Conservation (phyloP, 768 basidiomycete genomes). For the Hygrophoropsis aurantiaca region DNA sequence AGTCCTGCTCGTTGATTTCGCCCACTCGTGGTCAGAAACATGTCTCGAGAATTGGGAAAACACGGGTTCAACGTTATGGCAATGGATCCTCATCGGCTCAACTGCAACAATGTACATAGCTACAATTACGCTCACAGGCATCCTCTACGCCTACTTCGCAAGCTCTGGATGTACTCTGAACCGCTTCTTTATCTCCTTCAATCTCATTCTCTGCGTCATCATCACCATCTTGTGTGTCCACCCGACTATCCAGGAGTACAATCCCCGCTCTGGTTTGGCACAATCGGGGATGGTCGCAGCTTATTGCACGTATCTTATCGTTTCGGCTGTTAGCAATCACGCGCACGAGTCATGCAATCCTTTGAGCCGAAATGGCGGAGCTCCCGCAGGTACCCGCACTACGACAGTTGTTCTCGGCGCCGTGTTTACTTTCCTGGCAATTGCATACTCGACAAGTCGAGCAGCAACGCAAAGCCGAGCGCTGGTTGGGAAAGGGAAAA, state of each 20-base stretch:
- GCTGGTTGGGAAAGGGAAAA: conserved; percentile 73
- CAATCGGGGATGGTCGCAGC: conserved; percentile 97
- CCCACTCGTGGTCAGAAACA: conserved; percentile 97
- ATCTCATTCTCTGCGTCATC: conserved; percentile 76
- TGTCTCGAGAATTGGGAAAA: conserved; percentile 96
- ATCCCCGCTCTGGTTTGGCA: conserved; percentile 91
- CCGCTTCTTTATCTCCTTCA: conserved; percentile 96
- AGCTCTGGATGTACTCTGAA: conserved; percentile 86
- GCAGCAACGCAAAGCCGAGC: conserved; percentile 96
- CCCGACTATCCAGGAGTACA: conserved; percentile 85
- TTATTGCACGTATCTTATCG: conserved; percentile 94
- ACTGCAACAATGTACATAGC: conserved; percentile 87
- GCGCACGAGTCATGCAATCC: conserved; percentile 88
- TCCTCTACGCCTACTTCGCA: conserved; percentile 92
- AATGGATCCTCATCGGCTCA: conserved; percentile 91
- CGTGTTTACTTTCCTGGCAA: conserved; percentile 94
- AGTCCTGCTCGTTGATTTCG: conserved; percentile 96
- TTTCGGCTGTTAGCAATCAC: conserved; percentile 93
- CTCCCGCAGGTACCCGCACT: conserved; percentile 66
- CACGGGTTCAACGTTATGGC: conserved; percentile 86
- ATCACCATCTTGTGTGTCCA: conserved; percentile 83
- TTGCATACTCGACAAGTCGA: conserved; percentile 94
- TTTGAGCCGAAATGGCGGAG: conserved; percentile 57
- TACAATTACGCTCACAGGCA: conserved; percentile 79
- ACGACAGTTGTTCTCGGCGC: conserved; percentile 90